These are phyloP conservation scores for Lactifluus volemus DNA, from an alignment of 768 basidiomycete species.

Conservation along the genomic window DNA sequence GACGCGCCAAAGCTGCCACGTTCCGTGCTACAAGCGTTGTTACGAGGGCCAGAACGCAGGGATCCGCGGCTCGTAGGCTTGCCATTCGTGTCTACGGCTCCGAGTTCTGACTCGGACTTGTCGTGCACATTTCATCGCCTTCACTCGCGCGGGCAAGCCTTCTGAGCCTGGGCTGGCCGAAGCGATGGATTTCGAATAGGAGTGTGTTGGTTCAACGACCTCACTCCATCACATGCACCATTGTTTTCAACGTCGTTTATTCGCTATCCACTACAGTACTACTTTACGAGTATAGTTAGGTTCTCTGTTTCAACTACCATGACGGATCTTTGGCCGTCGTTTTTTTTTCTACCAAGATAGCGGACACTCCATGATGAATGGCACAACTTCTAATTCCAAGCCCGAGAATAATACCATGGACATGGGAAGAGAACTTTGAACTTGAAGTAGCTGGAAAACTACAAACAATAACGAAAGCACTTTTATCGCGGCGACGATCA, in stretches of 20 bases:
- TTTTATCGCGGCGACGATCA: not conserved
- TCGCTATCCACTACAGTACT: not conserved
- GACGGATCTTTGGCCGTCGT: too few species aligned
- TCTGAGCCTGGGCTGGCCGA: not conserved
- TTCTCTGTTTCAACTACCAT: not conserved
- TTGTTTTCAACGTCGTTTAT: not conserved
- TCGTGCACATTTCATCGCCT: not conserved
- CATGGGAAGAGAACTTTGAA: not conserved
- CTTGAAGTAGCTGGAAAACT: not conserved
- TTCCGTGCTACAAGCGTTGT: conserved; percentile 4
- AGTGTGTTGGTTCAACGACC: not conserved
- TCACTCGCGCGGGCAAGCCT: not conserved
- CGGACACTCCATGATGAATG: too few species aligned
- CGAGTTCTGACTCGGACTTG: not conserved
- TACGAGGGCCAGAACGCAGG: not conserved
- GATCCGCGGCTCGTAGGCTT: not conserved
- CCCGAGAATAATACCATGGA: not conserved
- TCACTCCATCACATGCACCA: not conserved
- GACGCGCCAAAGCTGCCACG: conserved; percentile 10
- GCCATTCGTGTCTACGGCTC: not conserved
- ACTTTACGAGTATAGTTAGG: too few species aligned
- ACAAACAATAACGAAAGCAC: not conserved
- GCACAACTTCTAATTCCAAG: not conserved
- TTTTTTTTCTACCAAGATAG: too few species aligned
- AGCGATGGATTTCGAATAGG: conserved; percentile 14